phyloP scores from a whole-genome alignment of 208 protist species.

The Angomonas desouzai region DNA sequence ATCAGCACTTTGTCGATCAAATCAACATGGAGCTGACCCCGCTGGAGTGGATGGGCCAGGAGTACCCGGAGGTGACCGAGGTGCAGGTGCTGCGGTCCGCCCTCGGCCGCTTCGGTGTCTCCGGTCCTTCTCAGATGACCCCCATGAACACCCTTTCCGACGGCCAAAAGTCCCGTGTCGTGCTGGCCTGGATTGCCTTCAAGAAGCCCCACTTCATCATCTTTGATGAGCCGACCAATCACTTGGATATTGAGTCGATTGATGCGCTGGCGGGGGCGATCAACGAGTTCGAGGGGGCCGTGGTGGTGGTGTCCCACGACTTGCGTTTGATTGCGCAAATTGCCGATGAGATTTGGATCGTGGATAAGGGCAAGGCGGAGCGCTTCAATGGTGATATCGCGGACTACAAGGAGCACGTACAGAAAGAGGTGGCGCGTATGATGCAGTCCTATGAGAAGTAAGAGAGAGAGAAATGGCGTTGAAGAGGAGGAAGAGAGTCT shows the following conservation, averaged over 20 bases:
- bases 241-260: constrained; percentile 97
- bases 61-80: constrained; percentile 90
- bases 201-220: constrained; percentile 95
- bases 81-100: constrained; percentile 85
- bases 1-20: constrained; percentile 96
- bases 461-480: not conserved
- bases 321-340: constrained; percentile 94
- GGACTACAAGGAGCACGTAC: constrained; percentile 92
- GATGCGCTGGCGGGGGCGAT: constrained; percentile 94
- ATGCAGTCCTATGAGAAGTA: constrained; percentile 52
- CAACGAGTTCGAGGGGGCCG: constrained; percentile 90
- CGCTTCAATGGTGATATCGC: constrained; percentile 89
- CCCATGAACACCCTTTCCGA: constrained; percentile 94
- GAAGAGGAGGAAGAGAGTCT: not conserved
- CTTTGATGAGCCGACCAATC: constrained; percentile 98
- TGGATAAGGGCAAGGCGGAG: constrained; percentile 83
- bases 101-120: constrained; percentile 95
- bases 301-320: constrained; percentile 97
- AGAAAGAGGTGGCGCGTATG: constrained; percentile 80
- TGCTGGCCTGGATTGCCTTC: constrained; percentile 94
- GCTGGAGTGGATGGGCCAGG: constrained; percentile 92
- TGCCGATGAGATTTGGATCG: constrained; percentile 96
- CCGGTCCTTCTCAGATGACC: constrained; percentile 83
- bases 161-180: constrained; percentile 96
- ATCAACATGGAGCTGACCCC: constrained; percentile 92